These are phyloP conservation scores for Mediolabrus comicus DNA, from an alignment of 108 stramenopile species.

Conservation along the genomic window DNA sequence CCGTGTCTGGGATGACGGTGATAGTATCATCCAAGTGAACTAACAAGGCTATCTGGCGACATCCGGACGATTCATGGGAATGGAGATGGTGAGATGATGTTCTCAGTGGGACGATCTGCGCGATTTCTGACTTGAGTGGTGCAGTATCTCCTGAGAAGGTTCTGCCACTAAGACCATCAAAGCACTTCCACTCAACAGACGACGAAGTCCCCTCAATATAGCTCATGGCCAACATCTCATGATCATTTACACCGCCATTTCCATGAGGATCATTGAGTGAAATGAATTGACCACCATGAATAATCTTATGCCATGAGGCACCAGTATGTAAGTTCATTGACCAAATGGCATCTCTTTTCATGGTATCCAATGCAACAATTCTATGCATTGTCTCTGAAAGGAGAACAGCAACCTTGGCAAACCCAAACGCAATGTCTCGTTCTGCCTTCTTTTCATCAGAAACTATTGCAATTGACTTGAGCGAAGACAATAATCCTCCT, in stretches of 20 bases:
- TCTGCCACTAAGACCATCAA: conserved; percentile 75
- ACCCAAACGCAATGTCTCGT: conserved; percentile 71
- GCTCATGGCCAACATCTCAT: conserved; percentile 65
- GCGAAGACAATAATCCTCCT: conserved; percentile 25
- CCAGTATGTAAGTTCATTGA: conserved; percentile 54
- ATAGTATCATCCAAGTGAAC: conserved; percentile 60
- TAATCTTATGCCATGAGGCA: conserved; percentile 68
- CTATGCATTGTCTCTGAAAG: conserved; percentile 59
- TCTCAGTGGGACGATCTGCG: conserved; percentile 69
- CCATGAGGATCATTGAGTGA: conserved; percentile 59
- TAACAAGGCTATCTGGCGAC: conserved; percentile 72
- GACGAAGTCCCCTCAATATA: conserved; percentile 8
- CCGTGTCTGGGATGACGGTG: conserved; percentile 55
- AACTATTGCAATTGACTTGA: conserved; percentile 22
- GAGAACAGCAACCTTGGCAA: conserved; percentile 76
- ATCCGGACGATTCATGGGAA: conserved; percentile 40
- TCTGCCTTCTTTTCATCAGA: conserved; percentile 42
- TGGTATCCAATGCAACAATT: conserved; percentile 67
- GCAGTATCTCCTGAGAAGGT: conserved; percentile 52
- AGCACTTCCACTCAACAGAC: conserved; percentile 65
- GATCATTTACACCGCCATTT: conserved; percentile 70
- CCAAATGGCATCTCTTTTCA: conserved; percentile 50
- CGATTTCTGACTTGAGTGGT: conserved; percentile 41
- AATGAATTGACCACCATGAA: conserved; percentile 71
- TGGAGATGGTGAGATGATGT: conserved; percentile 33